These are phyloP conservation scores for Mycena haematopus DNA, from an alignment of 768 basidiomycete species.

Conservation along the genomic window DNA sequence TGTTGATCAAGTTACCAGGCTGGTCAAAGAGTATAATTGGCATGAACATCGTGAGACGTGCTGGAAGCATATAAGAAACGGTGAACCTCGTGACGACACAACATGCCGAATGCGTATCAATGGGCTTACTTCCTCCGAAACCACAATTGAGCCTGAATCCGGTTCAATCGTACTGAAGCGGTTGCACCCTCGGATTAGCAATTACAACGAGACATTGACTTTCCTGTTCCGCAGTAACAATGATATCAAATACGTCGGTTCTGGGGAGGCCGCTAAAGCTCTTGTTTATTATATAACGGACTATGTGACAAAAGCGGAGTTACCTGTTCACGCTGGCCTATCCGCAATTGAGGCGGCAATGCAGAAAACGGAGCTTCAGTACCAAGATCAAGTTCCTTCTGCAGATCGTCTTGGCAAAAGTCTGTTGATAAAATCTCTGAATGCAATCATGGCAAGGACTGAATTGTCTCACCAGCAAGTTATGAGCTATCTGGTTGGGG, in stretches of 20 bases:
- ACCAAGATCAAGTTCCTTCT: fast-evolving
- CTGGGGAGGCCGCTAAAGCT: constrained; percentile 37
- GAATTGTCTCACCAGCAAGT: constrained; percentile 15
- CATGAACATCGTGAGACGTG: not conserved
- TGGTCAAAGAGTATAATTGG: not conserved
- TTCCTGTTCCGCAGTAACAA: constrained; percentile 35
- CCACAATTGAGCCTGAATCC: not conserved
- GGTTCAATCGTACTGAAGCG: constrained; percentile 16
- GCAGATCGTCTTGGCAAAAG: not conserved
- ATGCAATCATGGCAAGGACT: constrained; percentile 5
- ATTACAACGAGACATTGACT: constrained; percentile 6
- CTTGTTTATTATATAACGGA: constrained; percentile 43
- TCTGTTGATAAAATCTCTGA: constrained; percentile 1
- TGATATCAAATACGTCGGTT: constrained; percentile 41
- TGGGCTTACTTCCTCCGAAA: not conserved
- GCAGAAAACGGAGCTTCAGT: not conserved
- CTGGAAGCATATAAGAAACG: not conserved
- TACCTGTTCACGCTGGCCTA: constrained; percentile 30
- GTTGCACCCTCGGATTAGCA: constrained; percentile 12
- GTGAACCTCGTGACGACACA: not conserved
- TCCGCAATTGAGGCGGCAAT: too few relatives aligned
- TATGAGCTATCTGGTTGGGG: constrained; percentile 13
- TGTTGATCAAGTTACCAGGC: too few relatives aligned
- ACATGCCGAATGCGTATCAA: not conserved
- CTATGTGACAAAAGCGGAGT: constrained; percentile 40